Evolutionary conservation across 2,329 filamentous ascomycete species (phyloP), one percentile per base, ranked within the genome.

Genomic region (Triangularia verruculosa): DNA sequence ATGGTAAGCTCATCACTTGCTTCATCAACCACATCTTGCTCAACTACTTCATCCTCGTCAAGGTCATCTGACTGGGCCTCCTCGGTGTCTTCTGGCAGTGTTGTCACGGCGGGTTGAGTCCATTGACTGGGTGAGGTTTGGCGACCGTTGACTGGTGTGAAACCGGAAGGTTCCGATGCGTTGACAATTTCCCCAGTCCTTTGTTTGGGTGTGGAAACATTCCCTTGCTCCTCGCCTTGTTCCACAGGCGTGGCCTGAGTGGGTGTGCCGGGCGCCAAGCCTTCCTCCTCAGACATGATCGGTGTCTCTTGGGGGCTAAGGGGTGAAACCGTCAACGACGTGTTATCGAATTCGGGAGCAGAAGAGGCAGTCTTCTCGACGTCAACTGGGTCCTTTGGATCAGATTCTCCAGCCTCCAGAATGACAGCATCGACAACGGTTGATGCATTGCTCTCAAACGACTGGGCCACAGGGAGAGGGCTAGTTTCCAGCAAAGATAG

Each of bases 111-210:
- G 15, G 9, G 39, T 1, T 51, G 17, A 12, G 25, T 8, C 9
- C 6, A 20, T 3, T 58, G 13, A 1, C 61, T 61, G 3, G 69
- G 67, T 2, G 69, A 68, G 17, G 58, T 56, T n/a, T 67, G 67
- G 1, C 66, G 65, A 1, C 55, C 60, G 13, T 72, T 71, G 62
- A 72, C 72, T 9, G 70, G 70, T 1, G 68, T 72, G 54, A 72
- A 72, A 7, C 69, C 67, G 0, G 65, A 58, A 55, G 30, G 25
- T 39, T 64, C 51, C n/a, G 30, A 20, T 25, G 25, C 57, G 27
- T 22, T 25, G 32, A 30, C 15, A 30, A 15, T 30, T 15, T 27
- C 39, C 22, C 30, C 15, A 7, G 32, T 15, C 39, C 39, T 47
- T 47, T 47, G 39, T 47, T 59, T 39, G 1, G 39, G 55, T 30